Evolutionary conservation across 129 eudicot species (phyloP).

Genomic region (Centella asiatica): DNA sequence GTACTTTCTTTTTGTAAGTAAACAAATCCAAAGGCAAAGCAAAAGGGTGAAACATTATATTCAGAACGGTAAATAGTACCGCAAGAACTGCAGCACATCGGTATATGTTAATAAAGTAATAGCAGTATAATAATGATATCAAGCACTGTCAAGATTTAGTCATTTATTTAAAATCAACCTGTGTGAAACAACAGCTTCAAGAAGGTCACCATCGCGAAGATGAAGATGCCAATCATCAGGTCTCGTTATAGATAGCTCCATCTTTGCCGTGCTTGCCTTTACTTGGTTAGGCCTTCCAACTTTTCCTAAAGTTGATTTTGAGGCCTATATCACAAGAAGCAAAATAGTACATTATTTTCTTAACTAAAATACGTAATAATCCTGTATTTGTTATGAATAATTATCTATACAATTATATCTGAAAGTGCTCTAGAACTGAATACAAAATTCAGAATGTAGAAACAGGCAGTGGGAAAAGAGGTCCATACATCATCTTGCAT

Average conservation of each 20-base stretch:
- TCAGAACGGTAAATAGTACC: no score
- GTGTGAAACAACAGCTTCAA: slow-evolving; percentile 75
- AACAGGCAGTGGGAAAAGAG: no score
- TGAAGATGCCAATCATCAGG: slow-evolving; percentile 99
- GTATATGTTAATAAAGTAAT: background rate
- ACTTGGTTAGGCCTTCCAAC: slow-evolving; percentile 19
- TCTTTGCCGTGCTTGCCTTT: slow-evolving; percentile 29
- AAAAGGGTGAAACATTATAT: no score
- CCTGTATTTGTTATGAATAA: background rate
- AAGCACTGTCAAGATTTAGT: background rate
- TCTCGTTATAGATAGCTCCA: slow-evolving; percentile 76
- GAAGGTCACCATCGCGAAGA: slow-evolving; percentile 96
- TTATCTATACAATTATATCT: background rate
- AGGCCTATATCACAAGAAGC: slow-evolving; percentile 27
- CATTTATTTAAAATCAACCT: slow-evolving; percentile 30
- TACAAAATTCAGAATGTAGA: no score
- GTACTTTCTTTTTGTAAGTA: no score
- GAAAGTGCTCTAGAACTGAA: no score
- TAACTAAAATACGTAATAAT: background rate
- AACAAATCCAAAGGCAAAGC: no score
- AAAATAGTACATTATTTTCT: background rate
- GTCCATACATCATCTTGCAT: no score
- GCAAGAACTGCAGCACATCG: no score
- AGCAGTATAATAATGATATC: background rate
- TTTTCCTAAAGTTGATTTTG: slow-evolving; percentile 22